phyloP scores from a whole-genome alignment of 2,329 filamentous ascomycete species.

The Diaporthe capsici region DNA sequence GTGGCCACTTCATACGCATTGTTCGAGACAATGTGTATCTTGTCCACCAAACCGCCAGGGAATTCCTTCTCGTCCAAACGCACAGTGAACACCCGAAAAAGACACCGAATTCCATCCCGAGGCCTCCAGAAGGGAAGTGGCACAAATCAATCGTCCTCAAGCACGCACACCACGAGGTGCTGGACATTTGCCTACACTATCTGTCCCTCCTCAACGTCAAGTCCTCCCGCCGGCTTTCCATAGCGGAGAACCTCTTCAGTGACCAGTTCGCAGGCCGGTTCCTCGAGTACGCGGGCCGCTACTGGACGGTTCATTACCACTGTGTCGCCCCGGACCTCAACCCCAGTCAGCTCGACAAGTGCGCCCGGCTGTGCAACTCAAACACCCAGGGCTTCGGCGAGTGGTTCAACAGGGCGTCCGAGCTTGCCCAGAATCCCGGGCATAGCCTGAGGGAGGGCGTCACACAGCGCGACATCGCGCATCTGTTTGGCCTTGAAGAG shows the following conservation, averaged over 20 bases:
- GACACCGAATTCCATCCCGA: background rate
- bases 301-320: slow-evolving; percentile 29
- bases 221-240: background rate
- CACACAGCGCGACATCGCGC: slow-evolving; percentile 22
- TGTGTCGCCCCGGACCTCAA: slow-evolving; percentile 4
- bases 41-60: slow-evolving; percentile 46
- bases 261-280: slow-evolving; percentile 17
- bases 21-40: slow-evolving; percentile 44
- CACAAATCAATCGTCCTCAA: slow-evolving; percentile 13
- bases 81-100: background rate
- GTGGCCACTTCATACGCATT: slow-evolving; percentile 43
- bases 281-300: slow-evolving; percentile 25
- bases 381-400: slow-evolving; percentile 22
- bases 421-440: slow-evolving; percentile 10
- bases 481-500: slow-evolving; percentile 7
- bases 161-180: slow-evolving; percentile 6
- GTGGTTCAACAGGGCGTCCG: slow-evolving; percentile 29
- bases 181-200: slow-evolving; percentile 21
- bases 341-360: slow-evolving; percentile 24
- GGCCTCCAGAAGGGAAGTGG: slow-evolving; percentile 8
- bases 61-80: slow-evolving; percentile 43
- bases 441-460: slow-evolving; percentile 26
- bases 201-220: slow-evolving; percentile 31
- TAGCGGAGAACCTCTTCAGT: slow-evolving; percentile 26
- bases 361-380: slow-evolving; percentile 25